Percentiles rank a stretch among this genome's conserved stretches.
These are phyloP conservation scores for Wickerhamiella sorbophila DNA, from an alignment of 805 yeast genomes.

Conservation along the genomic window DNA sequence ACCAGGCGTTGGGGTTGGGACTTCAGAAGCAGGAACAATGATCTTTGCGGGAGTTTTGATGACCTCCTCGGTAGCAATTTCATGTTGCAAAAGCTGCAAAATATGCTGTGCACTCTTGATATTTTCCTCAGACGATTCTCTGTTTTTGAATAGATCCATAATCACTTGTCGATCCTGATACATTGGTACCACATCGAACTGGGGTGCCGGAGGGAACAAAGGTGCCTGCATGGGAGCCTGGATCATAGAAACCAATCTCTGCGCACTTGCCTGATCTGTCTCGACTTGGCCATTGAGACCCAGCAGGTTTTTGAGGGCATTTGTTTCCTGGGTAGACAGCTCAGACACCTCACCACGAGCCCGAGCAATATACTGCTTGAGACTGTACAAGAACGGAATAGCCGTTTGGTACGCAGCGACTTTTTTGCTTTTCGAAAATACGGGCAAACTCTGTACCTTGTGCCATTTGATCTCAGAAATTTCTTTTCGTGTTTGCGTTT, in stretches of 20 bases:
- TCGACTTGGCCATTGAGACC: conserved; percentile 14
- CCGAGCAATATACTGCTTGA: conserved; percentile 22
- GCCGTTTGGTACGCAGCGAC: conserved; percentile 22
- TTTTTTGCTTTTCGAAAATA: conserved; percentile 15
- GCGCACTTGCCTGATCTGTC: conserved; percentile 10
- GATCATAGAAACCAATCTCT: conserved; percentile 11
- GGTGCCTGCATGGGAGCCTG: conserved; percentile 2
- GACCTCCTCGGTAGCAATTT: conserved; percentile 12
- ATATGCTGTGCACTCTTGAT: conserved; percentile 23
- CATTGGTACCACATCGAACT: not conserved
- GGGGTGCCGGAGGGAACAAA: not conserved
- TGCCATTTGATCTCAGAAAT: conserved; percentile 73
- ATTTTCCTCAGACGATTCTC: conserved; percentile 7
- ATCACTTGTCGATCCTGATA: conserved; percentile 16
- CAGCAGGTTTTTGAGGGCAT: conserved; percentile 21
- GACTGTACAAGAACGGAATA: conserved; percentile 26
- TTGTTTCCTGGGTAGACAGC: conserved; percentile 19
- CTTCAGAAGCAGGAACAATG: conserved; percentile 2
- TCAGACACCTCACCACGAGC: conserved; percentile 20
- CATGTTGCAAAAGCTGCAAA: conserved; percentile 18
- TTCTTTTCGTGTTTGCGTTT: conserved; percentile 77
- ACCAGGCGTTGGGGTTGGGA: not conserved
- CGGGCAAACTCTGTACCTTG: conserved; percentile 22
- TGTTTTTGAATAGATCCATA: conserved; percentile 16
- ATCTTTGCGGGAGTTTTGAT: conserved; percentile 4